Conservation (phyloP, 176 grass and related monocot genomes). For the Raddia guianensis region DNA sequence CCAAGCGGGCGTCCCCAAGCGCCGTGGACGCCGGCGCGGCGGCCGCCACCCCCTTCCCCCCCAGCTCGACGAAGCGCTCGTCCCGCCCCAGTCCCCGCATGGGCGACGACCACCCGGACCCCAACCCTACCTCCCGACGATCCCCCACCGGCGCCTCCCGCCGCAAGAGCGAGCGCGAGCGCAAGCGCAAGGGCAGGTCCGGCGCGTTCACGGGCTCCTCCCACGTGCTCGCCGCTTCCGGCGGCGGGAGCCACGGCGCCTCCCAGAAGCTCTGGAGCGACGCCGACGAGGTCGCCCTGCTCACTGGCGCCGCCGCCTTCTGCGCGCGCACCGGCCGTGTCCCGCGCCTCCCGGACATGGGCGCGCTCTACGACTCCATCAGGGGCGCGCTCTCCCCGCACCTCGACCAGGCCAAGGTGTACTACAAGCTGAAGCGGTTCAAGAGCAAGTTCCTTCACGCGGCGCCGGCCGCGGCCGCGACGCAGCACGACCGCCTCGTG, state of each 20-base stretch:
- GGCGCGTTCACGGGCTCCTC: conserved; percentile 37
- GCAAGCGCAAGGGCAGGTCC: conserved; percentile 26
- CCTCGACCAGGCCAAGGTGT: conserved; percentile 61
- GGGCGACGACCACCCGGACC: conserved; percentile 24
- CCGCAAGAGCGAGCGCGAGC: conserved; percentile 34
- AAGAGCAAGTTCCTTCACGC: conserved; percentile 78
- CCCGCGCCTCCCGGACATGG: conserved; percentile 54
- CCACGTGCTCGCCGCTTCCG: too few relatives aligned
- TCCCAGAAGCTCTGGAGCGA: conserved; percentile 59
- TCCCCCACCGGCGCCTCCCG: conserved; percentile 26
- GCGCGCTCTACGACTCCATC: conserved; percentile 54
- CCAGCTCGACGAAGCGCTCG: conserved; percentile 40
- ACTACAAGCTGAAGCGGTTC: conserved; percentile 92
- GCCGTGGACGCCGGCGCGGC: conserved; percentile 41
- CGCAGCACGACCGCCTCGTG: conserved; percentile 54
- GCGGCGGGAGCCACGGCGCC: conserved; percentile 4
- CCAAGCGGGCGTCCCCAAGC: conserved; percentile 28
- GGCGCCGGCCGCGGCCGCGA: neutral
- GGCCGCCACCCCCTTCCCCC: conserved; percentile 1
- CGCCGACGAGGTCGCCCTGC: conserved; percentile 61
- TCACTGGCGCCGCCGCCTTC: conserved; percentile 55
- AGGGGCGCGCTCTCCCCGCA: conserved; percentile 44
- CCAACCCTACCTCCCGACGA: conserved; percentile 43
- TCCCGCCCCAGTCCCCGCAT: conserved; percentile 15
- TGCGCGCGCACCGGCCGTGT: conserved; percentile 49